A percentile compares a stretch with the other conserved stretches of the same genome.
These are phyloP conservation scores for Geosmithia flava DNA, from an alignment of 2,329 filamentous ascomycete genomes.

Conservation along the genomic window DNA sequence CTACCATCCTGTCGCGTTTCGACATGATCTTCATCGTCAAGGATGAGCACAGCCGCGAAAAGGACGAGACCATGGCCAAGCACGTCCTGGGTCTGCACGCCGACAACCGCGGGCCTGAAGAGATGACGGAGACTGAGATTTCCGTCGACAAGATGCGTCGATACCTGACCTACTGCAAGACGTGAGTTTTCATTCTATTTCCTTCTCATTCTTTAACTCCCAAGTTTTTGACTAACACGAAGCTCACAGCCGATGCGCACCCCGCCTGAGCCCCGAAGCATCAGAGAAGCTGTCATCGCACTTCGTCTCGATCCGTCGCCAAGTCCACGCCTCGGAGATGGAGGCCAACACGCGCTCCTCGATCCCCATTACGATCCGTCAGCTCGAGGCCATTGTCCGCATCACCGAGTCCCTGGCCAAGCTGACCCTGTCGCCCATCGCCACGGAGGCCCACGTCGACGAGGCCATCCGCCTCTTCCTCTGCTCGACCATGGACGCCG, in stretches of 20 bases:
- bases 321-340: constrained; percentile 84
- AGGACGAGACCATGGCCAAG: constrained; percentile 86
- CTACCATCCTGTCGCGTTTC: constrained; percentile 93
- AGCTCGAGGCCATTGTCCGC: constrained; percentile 92
- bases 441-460: constrained; percentile 85
- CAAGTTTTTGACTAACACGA: constrained; percentile 11
- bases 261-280: constrained; percentile 78
- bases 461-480: constrained; percentile 96
- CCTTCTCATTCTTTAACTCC: not conserved
- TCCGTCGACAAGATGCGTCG: constrained; percentile 94
- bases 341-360: constrained; percentile 83
- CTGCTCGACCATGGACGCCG: constrained; percentile 94
- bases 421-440: constrained; percentile 71
- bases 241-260: constrained; percentile 64
- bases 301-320: constrained; percentile 89
- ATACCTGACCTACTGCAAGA: constrained; percentile 95
- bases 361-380: constrained; percentile 94
- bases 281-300: constrained; percentile 94
- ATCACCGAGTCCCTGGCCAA: constrained; percentile 96
- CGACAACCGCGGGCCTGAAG: constrained; percentile 72
- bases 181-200: constrained; percentile 40
- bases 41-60: constrained; percentile 80
- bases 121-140: constrained; percentile 77
- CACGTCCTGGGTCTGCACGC: constrained; percentile 98
- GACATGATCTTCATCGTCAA: constrained; percentile 99